A percentile compares a stretch with the other conserved stretches of the same genome.
Conservation (phyloP, 306 rosid species). For the Cucurbita maxima region DNA sequence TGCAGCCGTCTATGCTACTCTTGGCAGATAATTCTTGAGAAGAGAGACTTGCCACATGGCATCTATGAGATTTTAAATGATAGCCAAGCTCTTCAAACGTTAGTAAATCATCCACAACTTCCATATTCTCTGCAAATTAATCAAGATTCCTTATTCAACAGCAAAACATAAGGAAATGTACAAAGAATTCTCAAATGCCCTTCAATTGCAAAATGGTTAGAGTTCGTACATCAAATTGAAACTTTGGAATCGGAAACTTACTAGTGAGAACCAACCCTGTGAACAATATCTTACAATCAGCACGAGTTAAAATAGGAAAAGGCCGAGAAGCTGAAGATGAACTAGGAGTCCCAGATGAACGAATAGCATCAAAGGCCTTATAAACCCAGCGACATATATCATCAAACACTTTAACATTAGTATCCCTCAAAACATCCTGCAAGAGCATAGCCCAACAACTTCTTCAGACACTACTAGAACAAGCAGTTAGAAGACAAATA, state of each 20-base stretch:
- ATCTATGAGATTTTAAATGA: constrained; percentile 65
- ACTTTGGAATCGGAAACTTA: constrained; percentile 22
- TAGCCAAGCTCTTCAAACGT: constrained; percentile 75
- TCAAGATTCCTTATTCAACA: neutral
- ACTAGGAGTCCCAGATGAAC: constrained; percentile 29
- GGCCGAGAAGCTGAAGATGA: constrained; percentile 34
- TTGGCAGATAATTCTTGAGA: constrained; percentile 52
- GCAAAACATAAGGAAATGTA: neutral
- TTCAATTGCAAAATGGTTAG: neutral
- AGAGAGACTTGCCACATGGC: constrained; percentile 71
- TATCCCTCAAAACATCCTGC: constrained; percentile 52
- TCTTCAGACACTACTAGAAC: neutral
- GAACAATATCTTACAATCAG: constrained; percentile 34
- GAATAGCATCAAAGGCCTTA: constrained; percentile 38
- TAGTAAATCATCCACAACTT: constrained; percentile 69
- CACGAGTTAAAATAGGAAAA: constrained; percentile 39
- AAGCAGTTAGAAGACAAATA: neutral
- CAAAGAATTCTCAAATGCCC: neutral
- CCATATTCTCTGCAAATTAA: constrained; percentile 65
- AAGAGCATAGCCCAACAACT: neutral
- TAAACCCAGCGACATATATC: constrained; percentile 52
- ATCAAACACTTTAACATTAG: constrained; percentile 38
- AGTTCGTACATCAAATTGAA: neutral
- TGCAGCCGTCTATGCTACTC: constrained; percentile 75
- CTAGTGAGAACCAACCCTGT: constrained; percentile 57